Evolutionary conservation across 2,329 filamentous ascomycete species (phyloP), one percentile per base, ranked within the genome.

Genomic region (Beauveria bassiana): DNA sequence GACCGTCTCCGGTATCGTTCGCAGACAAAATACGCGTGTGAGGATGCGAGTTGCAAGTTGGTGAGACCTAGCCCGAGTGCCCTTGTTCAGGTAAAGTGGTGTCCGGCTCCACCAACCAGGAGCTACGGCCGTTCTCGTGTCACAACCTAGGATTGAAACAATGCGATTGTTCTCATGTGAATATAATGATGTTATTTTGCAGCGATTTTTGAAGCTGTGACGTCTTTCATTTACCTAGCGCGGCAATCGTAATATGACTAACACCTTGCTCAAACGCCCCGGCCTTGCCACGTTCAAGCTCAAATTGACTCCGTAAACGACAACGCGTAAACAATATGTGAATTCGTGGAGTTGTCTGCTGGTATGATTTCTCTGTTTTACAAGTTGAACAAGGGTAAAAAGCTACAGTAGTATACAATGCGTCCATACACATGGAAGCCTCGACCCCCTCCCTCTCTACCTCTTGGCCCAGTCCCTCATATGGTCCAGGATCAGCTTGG

Each of bases 401-500:
- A 50, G 42, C 9, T 54, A 61, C 51, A 61, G 38, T 61, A 61
- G 34, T 61, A 61, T 61, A 61, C 60, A 61, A 51, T 52, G 38
- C 49, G 40, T 22, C 43, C 40, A 61, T 34, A 14, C n/a, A 12
- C 34, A 18, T 7, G 47, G 57, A 34, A 26, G 8, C 34, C 22
- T 5, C 34, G 9, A 22, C 4, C 9, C 7, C 47, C 40, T 18
- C 24, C 16, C 58, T 47, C 58, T 47, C 34, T 54, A 71, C 62
- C 62, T 56, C 16, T 71, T 70, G 64, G 70, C 74, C 77, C 81
- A 85, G 61, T 85, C 82, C 69, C 87, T 88, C 72, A 98, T 88
- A 75, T 99, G 95, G 64, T 89, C 87, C 63, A 88, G 75, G 61
- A 99, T 97, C 62, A 97, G 79, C 75, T 86, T 87, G 7, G 93